Evolutionary conservation across 1,284 basidiomycete genomes (phyloP), one percentile per base, ranked within the genome.

Genomic region (Ceratobasidium sp.): DNA sequence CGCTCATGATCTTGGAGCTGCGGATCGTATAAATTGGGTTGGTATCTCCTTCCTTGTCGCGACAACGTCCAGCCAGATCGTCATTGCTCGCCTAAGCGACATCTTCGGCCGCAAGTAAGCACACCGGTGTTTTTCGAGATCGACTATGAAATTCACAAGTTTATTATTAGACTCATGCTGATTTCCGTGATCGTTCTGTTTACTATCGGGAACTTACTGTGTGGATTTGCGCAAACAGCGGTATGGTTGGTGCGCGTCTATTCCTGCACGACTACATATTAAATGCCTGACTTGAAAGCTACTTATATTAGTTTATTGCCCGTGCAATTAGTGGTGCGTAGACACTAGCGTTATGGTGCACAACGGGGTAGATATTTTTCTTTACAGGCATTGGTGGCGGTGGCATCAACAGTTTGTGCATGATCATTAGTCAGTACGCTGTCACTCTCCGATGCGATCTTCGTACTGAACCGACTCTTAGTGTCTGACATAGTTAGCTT

Each of bases 401-500:
- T 22, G 67, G 67, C 22, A 68, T 68, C 29, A 68, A 68, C 27
- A 68, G 67, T 40, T n/a, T 68, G 22, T 57, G 54, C 35, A 68
- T 68, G 67, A 68, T 68, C 25, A 68, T 68, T 25, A 68, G 67
- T 68, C 25, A 2, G 52, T 45, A 22, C 15, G 42, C n/a, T n/a
- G n/a, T n/a, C n/a, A 45, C 17, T 45, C 4, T 20, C 22, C 15
- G 12, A 20, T 47, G 1, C n/a, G 3, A 13, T 45, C 47, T 17
- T 17, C 43, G 3, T 22, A 25, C 2, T 29, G 10, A 5, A 13
- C 13, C 8, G 6, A 17, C 31, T 50, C 4, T 32, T 45, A 68
- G 67, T 57, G 54, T 68, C 88, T 40, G 93, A 94, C 75, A 91
- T 94, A 27, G 88, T 92, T 1, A 84, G 89, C 1, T 77, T 93